Base-by-base conservation (phyloP, 768 basidiomycete genomes). In the Cystofilobasidium capitatum region DNA sequence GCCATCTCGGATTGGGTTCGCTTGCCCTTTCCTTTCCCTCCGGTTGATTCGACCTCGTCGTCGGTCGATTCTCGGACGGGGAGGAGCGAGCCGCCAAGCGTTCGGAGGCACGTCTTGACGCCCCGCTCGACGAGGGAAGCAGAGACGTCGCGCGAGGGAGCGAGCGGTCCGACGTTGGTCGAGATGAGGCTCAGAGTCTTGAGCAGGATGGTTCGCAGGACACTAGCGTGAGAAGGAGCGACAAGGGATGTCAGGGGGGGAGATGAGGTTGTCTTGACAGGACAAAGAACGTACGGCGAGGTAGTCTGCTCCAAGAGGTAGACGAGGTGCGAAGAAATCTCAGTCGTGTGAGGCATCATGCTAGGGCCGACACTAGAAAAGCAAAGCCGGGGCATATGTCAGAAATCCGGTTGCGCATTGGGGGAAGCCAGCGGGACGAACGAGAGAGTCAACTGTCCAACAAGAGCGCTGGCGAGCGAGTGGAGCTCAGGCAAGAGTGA, bases 211-310 rank as follows among this genome's bases (percentile, higher is more conserved):
- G 69, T 74, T 65, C 87, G 78, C 20, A 88, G 72, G 39, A 79
- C 71, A 2, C 82, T 78, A 88, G 69, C 7, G 78, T 75, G 1
- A 81, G 80, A 13, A 88, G 72, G 35, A 85, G 74, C 1, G 81
- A 80, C 72, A 82, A 24, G 35, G 14, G 20, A 24, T 35, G 37
- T 3, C 12, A 58, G 29, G 6, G 78, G 24, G 89, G 75, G 36
- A 87, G 82, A 3, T 79, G 76, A 20, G 83, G 73, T 16, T 84
- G 66, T 29, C 75, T 65, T 0, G 79, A 71, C n/a, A 84, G 81
- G 22, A 82, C 70, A 33, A 79, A 77, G 60, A n/a, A 62, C 61
- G 20, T 2, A 62, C 49, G 66, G 54, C 3, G 47, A 42, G 7
- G 66, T 36, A 22, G 61, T 62, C 29, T 54, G 60, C 80, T 79